Evolutionary conservation across 1,284 basidiomycete genomes (phyloP).

Genomic region (Ceratobasidium sp.): DNA sequence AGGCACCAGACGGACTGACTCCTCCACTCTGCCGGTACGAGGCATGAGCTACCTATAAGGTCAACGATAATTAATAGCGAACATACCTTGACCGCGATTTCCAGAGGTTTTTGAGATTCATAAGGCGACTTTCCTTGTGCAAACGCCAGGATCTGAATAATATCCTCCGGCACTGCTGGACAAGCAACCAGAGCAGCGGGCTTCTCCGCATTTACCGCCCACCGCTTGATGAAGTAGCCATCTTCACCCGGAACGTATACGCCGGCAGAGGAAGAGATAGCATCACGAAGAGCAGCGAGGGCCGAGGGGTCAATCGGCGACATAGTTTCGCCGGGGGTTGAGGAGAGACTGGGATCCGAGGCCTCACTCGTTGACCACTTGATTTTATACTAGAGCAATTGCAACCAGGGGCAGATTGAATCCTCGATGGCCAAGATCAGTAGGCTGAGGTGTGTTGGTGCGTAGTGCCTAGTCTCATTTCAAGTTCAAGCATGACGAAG

Average conservation of each 20-base stretch:
- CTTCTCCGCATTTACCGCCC: constrained; percentile 34
- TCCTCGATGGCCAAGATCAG: too few species aligned
- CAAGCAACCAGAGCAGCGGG: constrained; percentile 16
- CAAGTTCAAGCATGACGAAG: too few species aligned
- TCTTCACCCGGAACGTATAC: constrained; percentile 10
- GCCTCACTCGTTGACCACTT: too few species aligned
- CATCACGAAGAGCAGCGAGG: neutral
- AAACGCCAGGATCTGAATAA: constrained; percentile 26
- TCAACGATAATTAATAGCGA: too few species aligned
- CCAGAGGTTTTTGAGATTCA: constrained; percentile 1
- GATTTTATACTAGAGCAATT: too few species aligned
- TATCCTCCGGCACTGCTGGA: constrained; percentile 4
- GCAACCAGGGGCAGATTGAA: too few species aligned
- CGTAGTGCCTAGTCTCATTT: too few species aligned
- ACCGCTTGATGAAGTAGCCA: constrained; percentile 41
- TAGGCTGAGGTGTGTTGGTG: too few species aligned
- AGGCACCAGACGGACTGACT: constrained; percentile 42
- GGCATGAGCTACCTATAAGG: neutral
- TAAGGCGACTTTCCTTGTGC: constrained; percentile 13
- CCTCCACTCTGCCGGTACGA: constrained; percentile 42
- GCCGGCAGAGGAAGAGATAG: constrained; percentile 3
- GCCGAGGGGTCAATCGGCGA: neutral
- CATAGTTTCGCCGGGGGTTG: neutral
- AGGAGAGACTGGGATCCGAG: too few species aligned
- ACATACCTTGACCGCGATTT: constrained; percentile 30